phyloP scores from a whole-genome alignment of 2,329 filamentous ascomycete genomes.

The Phoma sp. region DNA sequence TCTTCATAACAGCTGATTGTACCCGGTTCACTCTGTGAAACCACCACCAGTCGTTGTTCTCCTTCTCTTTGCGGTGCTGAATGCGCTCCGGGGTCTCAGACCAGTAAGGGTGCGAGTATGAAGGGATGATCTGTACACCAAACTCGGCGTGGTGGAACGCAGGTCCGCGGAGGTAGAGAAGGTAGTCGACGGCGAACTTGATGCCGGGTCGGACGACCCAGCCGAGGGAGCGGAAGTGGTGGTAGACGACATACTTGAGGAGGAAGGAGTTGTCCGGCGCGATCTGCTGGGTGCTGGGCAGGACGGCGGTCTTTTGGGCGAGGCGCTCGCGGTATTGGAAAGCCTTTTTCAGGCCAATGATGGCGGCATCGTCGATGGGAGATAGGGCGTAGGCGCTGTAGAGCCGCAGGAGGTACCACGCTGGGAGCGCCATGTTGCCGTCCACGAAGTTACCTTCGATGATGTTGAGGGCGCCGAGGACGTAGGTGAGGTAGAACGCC shows the following conservation, averaged over 20 bases:
- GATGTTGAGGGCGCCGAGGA: constrained; percentile 76
- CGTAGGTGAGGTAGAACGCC: constrained; percentile 87
- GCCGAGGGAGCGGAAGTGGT: constrained; percentile 93
- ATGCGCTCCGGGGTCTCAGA: constrained; percentile 55
- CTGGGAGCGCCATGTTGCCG: constrained; percentile 48
- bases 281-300: constrained; percentile 48
- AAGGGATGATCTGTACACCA: constrained; percentile 81
- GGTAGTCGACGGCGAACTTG: constrained; percentile 93
- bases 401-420: constrained; percentile 51
- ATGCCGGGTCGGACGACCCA: constrained; percentile 93
- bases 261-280: constrained; percentile 84
- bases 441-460: constrained; percentile 61
- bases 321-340: constrained; percentile 22
- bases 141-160: constrained; percentile 97
- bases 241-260: constrained; percentile 86
- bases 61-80: constrained; percentile 59
- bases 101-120: constrained; percentile 81
- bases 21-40: constrained; percentile 90
- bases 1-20: constrained; percentile 89
- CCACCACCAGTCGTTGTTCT: constrained; percentile 75
- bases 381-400: constrained; percentile 76
- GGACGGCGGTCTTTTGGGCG: constrained; percentile 9
- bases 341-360: constrained; percentile 21
- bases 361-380: constrained; percentile 45
- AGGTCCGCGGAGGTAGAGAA: constrained; percentile 92